Percentiles rank a stretch among this genome's conserved stretches.
phyloP scores from a whole-genome alignment of 2,329 filamentous ascomycete species.

The Fusarium lateritium region DNA sequence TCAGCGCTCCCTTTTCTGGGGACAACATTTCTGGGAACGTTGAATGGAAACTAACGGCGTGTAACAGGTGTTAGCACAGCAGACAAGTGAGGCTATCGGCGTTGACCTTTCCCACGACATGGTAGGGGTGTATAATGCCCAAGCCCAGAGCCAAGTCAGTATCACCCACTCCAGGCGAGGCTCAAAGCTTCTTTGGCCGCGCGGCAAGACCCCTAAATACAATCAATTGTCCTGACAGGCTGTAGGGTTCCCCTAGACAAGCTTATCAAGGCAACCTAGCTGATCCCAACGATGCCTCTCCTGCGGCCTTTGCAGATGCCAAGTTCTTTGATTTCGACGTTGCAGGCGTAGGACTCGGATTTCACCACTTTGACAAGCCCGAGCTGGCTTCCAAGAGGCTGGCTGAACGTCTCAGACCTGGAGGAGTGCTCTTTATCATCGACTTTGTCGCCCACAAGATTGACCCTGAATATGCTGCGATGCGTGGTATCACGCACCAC shows the following conservation, averaged over 20 bases:
- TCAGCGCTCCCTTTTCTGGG: constrained; percentile 53
- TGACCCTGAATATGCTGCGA: constrained; percentile 40
- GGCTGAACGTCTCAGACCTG: constrained; percentile 72
- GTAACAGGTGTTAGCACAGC: constrained; percentile 42
- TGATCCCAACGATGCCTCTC: constrained; percentile 60
- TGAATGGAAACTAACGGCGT: constrained; percentile 7
- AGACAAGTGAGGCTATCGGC: constrained; percentile 70
- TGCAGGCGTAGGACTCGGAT: constrained; percentile 72
- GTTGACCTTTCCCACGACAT: constrained; percentile 81
- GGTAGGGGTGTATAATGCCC: constrained; percentile 76
- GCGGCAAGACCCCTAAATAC: neutral
- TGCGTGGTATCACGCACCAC: constrained; percentile 72
- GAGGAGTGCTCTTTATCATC: constrained; percentile 77
- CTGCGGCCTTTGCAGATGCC: constrained; percentile 69
- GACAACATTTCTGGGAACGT: neutral
- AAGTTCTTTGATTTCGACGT: constrained; percentile 80
- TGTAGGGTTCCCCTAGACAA: constrained; percentile 61
- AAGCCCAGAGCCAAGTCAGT: constrained; percentile 67
- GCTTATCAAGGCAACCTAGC: constrained; percentile 73
- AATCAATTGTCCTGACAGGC: constrained; percentile 14
- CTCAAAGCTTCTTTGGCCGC: neutral
- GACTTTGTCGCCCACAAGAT: constrained; percentile 74
- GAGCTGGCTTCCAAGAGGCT: constrained; percentile 71
- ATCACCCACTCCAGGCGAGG: neutral
- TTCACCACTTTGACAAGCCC: constrained; percentile 79